Evolutionary conservation across 306 rosid genomes (phyloP), one percentile per base, ranked within the genome.

Genomic region (Lathyrus sativus): DNA sequence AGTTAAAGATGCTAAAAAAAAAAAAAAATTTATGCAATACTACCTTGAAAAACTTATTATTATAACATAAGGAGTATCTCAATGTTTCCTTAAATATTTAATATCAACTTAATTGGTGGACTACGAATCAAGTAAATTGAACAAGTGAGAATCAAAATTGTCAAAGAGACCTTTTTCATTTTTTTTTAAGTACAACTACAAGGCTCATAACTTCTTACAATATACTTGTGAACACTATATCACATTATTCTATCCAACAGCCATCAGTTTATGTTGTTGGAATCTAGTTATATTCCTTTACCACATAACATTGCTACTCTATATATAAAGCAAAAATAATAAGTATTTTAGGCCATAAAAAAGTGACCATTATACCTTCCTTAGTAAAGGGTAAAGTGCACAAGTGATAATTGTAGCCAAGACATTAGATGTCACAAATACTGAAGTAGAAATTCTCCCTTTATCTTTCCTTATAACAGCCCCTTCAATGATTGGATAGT

Each of bases 401-500:
- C 33, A 55, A 62, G 22, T 18, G 43, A 72, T 44, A 18, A 43
- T 9, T 38, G 76, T 46, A 53, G 72, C 71, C 13, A 76, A 65
- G n/a, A 79, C 42, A 31, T 51, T 53, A 64, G 69, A 73, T 69
- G 37, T 6, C 57, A 61, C 4, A 66, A 58, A 43, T 3, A 61
- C 59, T 22, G 80, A 76, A 46, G 80, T 68, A 56, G 68, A 61
- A 77, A 83, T 71, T 3, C 65, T 33, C 26, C 85, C 85, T 49
- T 81, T 77, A 65, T 77, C 85, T 28, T 70, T 77, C 63, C 85
- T 77, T 73, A 81, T 37, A 17, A 81, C 13, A 11, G 74, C 7
- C 11, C 82, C 85, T 73, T 81, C 85, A 77, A 81, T 69, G 48
- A 81, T 33, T 15, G 85, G 82, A 43, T 70, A 81, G 65, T 74